Base-by-base conservation (phyloP, 345 rosid genomes). In the Orychophragmus violaceus region DNA sequence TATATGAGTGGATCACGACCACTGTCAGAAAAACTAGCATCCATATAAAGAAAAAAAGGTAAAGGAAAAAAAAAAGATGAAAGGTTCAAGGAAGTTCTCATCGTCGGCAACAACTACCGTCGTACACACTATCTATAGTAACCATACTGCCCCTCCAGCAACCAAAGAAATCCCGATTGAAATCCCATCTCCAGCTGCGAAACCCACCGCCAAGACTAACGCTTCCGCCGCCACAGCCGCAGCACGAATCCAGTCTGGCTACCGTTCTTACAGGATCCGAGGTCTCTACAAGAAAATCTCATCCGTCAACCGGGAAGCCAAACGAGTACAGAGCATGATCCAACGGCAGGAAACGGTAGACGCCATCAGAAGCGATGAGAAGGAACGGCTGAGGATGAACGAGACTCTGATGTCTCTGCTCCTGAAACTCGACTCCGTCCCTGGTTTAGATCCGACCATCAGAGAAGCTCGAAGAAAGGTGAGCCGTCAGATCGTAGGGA, bases 321-420 rank as follows among this genome's bases (percentile, higher is more conserved):
- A 78, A 59, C 68, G 33, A n/a, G 70, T 84, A 11, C 88, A 87
- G 75, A 79, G 63, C 55, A 39, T 74, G 56, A 92, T 92, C 86
- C 98, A 92, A 59, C 76, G 58, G 73, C 95, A 92, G 80, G 97
- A 89, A 10, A 89, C 95, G 0, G 97, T 92, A 9, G 98, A 89
- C 63, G 74, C 90, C 23, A 64, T 89, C 49, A 82, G 96, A 79
- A 67, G 64, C 44, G 70, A 80, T 13, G 88, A 80, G 23, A 55
- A 78, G 2, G 97, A 92, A 82, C 84, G 82, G 78, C 74, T 87
- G 58, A 79, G 83, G 67, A 76, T 92, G 77, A 84, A 87, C 84
- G 98, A 92, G 82, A 74, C 82, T 9, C 53, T 87, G 79, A 92
- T 92, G 97, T 28, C 80, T 46, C 77, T 92, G 75, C 82, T 92